phyloP scores from a whole-genome alignment of 2,329 filamentous ascomycete genomes.

The Didymella exigua region DNA sequence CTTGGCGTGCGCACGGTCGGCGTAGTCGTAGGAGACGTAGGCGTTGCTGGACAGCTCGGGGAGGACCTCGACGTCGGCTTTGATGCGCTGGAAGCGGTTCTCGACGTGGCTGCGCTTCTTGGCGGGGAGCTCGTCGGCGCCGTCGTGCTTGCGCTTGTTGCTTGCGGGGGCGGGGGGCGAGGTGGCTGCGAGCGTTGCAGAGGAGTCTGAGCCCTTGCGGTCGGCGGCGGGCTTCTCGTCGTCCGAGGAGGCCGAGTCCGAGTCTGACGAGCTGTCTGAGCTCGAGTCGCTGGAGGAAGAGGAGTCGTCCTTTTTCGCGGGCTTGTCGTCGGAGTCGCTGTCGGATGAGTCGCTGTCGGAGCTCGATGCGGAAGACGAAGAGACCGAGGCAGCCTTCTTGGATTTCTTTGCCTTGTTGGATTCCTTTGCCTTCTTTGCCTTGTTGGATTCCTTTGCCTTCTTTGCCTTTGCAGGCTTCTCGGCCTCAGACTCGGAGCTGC shows the following conservation, averaged over 20 bases:
- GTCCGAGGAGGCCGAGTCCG: constrained; percentile 27
- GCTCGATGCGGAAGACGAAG: constrained; percentile 41
- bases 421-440: constrained; percentile 35
- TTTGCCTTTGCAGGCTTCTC: constrained; percentile 28
- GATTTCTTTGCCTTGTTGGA: constrained; percentile 24
- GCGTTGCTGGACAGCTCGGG: constrained; percentile 75
- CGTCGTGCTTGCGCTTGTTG: constrained; percentile 52
- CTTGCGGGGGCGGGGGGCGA: constrained; percentile 40
- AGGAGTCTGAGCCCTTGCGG: constrained; percentile 50
- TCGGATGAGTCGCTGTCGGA: constrained; percentile 31
- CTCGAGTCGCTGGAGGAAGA: constrained; percentile 24
- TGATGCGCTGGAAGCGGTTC: constrained; percentile 77
- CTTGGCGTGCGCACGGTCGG: constrained; percentile 84
- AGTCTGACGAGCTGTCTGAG: constrained; percentile 27
- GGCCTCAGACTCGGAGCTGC: constrained; percentile 34
- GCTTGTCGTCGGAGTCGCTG: constrained; percentile 30
- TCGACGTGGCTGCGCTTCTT: constrained; percentile 43
- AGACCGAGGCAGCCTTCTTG: constrained; percentile 35
- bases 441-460: constrained; percentile 28
- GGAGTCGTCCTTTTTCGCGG: constrained; percentile 27
- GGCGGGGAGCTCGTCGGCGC: constrained; percentile 37
- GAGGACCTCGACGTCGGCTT: constrained; percentile 70
- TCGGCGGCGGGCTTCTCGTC: constrained; percentile 37
- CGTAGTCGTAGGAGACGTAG: constrained; percentile 85
- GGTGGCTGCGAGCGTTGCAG: constrained; percentile 41